These are phyloP conservation scores for Panellus pusillus DNA, from an alignment of 768 basidiomycete species.

Conservation along the genomic window DNA sequence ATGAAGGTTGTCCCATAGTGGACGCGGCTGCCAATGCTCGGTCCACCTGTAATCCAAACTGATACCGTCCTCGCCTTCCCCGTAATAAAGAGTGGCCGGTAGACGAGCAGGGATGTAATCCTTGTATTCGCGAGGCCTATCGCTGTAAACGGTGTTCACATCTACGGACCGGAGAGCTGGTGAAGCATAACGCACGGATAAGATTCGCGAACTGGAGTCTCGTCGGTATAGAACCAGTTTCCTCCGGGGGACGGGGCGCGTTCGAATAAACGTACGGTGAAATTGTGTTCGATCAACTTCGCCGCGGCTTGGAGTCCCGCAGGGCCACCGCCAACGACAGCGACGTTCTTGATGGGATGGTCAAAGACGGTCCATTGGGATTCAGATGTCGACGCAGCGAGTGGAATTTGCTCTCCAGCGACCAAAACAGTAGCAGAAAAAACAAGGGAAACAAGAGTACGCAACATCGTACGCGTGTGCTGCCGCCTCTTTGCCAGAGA, in stretches of 20 bases:
- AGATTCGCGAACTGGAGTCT: slow-evolving; percentile 12
- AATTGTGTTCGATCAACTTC: slow-evolving; percentile 13
- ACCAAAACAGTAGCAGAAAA: too few relatives aligned
- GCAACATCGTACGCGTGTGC: too few relatives aligned
- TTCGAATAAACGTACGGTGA: slow-evolving; percentile 15
- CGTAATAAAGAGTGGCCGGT: slow-evolving; percentile 13
- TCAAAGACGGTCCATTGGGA: slow-evolving; percentile 3
- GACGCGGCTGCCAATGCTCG: slow-evolving; percentile 24
- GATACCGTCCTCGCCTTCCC: slow-evolving; percentile 16
- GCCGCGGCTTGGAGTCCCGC: slow-evolving; percentile 18
- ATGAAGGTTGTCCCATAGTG: slow-evolving; percentile 22
- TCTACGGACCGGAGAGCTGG: not conserved
- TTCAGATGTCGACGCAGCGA: too few relatives aligned
- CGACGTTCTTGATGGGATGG: slow-evolving; percentile 16
- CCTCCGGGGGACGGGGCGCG: slow-evolving; percentile 19
- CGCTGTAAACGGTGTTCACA: not conserved
- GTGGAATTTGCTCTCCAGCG: too few relatives aligned
- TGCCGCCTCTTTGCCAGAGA: too few relatives aligned
- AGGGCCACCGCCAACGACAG: slow-evolving; percentile 18
- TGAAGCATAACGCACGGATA: slow-evolving; percentile 17
- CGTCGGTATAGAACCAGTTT: slow-evolving; percentile 22
- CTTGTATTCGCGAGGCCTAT: slow-evolving; percentile 7
- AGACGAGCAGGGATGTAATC: slow-evolving; percentile 9
- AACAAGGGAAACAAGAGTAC: too few relatives aligned
- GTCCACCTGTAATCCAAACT: slow-evolving; percentile 20